A percentile compares a stretch with the other conserved stretches of the same genome.
Conservation (phyloP, 1,139 yeast genomes). For the Yarrowia galli region DNA sequence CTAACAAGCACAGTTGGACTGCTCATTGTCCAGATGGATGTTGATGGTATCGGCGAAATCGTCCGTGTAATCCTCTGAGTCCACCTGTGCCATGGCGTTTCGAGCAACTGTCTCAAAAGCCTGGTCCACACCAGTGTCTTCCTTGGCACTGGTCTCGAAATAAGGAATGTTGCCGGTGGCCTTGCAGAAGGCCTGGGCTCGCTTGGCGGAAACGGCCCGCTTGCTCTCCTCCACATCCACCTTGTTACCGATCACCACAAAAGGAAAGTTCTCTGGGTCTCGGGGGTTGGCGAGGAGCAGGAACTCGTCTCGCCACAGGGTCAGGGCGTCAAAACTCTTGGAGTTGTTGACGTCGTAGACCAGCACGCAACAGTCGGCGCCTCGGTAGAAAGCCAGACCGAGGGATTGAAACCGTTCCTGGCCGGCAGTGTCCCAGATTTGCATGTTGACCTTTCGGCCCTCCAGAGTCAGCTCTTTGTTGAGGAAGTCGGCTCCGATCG, state of each 20-base stretch:
- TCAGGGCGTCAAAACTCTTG: constrained; percentile 87
- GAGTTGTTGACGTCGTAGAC: constrained; percentile 95
- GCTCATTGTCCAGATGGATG: constrained; percentile 86
- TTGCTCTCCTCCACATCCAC: constrained; percentile 93
- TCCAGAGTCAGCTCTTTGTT: constrained; percentile 90
- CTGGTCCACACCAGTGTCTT: constrained; percentile 89
- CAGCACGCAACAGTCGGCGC: constrained; percentile 97
- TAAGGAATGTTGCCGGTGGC: constrained; percentile 90
- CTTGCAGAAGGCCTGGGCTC: constrained; percentile 84
- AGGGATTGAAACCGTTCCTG: constrained; percentile 90
- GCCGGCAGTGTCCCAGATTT: constrained; percentile 92
- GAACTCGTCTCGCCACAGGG: constrained; percentile 95
- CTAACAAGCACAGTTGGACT: constrained; percentile 78
- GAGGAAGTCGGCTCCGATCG: constrained; percentile 96
- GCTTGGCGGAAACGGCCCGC: constrained; percentile 80
- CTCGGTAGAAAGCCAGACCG: constrained; percentile 97
- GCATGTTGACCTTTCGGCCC: constrained; percentile 79
- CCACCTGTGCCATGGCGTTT: constrained; percentile 90
- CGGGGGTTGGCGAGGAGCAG: constrained; percentile 89
- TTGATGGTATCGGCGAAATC: constrained; percentile 97
- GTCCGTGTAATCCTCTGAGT: constrained; percentile 85
- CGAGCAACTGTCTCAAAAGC: constrained; percentile 97
- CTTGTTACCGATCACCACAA: constrained; percentile 92
- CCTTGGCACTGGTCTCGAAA: constrained; percentile 94
- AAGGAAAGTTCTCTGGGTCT: constrained; percentile 95